Evolutionary conservation across 768 basidiomycete genomes (phyloP), one percentile per base, ranked within the genome.

Genomic region (Lactarius sp.): DNA sequence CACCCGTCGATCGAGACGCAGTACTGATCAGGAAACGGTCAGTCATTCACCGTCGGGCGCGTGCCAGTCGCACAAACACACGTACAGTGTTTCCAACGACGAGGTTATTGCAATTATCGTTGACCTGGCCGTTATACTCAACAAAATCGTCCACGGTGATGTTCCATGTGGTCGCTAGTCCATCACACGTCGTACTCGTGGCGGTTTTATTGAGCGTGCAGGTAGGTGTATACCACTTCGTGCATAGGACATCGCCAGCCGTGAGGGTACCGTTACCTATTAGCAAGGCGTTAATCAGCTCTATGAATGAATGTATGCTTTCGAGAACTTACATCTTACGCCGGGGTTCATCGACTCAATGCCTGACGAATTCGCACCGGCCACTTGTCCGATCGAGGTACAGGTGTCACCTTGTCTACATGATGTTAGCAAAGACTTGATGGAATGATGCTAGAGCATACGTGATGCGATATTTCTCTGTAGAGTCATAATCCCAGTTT

Each of bases 191-290:
- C 33, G 22, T 33, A 3, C 1, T 22, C 34, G 63, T 60, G 27
- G 66, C 64, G 7, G 59, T 65, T 1, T 3, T 42, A 18, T 67
- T 65, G n/a, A 57, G 54, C 31, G 66, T 65, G 47, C 66, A 67
- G 1, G 2, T 6, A 12, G 66, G 59, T 1, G 39, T 27, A 16
- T 14, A 57, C 51, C 36, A 5, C 47, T 6, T 56, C 13, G n/a
- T 6, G 59, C 64, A 65, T 18, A 65, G 0, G 14, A 0, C 1
- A 31, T 1, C 2, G n/a, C 33, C 50, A 3, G 20, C 0, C 14
- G 39, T 16, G 44, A 61, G 51, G 22, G 54, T 5, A 18, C 31
- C 6, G 13, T 33, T 8, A n/a, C 49, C 59, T 60, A 41, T 46
- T 33, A 13, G 33, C 42, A 36, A 51, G 34, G 16, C 4, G 18